These are phyloP conservation scores for Metschnikowia similis DNA, from an alignment of 805 yeast genomes.

Conservation along the genomic window DNA sequence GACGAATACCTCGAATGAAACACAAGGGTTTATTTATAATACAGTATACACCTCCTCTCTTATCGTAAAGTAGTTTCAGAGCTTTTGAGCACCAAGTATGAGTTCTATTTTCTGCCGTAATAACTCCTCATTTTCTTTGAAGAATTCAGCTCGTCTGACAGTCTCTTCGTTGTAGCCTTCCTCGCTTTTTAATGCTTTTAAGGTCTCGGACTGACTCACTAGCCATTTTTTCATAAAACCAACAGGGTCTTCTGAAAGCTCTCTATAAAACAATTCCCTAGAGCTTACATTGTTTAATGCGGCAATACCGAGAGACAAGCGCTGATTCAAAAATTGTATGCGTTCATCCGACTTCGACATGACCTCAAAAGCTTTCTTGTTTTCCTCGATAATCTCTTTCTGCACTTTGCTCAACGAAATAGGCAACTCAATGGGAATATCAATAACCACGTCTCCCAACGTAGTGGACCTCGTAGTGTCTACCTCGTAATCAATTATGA, in stretches of 20 bases:
- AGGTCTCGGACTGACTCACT: conserved; percentile 75
- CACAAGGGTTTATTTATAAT: conserved; percentile 2
- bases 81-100: conserved; percentile 49
- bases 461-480: conserved; percentile 75
- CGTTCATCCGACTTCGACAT: conserved; percentile 42
- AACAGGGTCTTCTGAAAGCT: conserved; percentile 73
- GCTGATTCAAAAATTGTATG: conserved; percentile 39
- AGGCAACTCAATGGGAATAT: conserved; percentile 51
- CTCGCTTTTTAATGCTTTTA: conserved; percentile 84
- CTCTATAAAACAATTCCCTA: conserved; percentile 74
- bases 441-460: conserved; percentile 75
- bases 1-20: conserved; percentile 10
- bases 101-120: conserved; percentile 76
- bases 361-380: conserved; percentile 38
- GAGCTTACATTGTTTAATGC: conserved; percentile 52
- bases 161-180: conserved; percentile 85
- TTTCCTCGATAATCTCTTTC: conserved; percentile 34
- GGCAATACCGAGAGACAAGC: conserved; percentile 47
- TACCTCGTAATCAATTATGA: conserved; percentile 68
- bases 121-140: conserved; percentile 59
- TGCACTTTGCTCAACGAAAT: conserved; percentile 32
- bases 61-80: conserved; percentile 5
- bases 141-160: conserved; percentile 80
- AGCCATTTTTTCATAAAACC: conserved; percentile 68
- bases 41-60: conserved; percentile 1